Base-by-base conservation (phyloP, 2,329 filamentous ascomycete species). In the Nemania sp. region DNA sequence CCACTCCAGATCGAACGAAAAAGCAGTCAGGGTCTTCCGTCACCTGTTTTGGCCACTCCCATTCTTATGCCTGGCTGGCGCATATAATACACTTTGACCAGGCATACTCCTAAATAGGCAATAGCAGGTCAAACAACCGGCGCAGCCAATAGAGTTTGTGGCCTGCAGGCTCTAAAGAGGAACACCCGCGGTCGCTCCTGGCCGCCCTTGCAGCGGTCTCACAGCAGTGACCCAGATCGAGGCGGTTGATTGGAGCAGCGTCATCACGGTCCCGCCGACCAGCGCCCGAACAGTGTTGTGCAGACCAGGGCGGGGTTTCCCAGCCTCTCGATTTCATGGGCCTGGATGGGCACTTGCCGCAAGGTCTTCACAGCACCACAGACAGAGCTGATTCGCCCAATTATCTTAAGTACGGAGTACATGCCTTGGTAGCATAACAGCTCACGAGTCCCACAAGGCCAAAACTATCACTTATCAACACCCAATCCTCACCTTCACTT, bases 321-420 rank as follows among this genome's bases (percentile, higher is more conserved):
- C 65, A 66, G 56, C 65, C 64, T 66, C 65, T 68, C 56, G 54
- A 66, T 66, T 68, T 68, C 56, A 19, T 8, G 4, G 41, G 31
- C 36, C 51, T 52, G 41, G 11, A 20, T 11, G 4, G 5, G 11
- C 28, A 4, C 28, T 31, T 28, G 26, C 26, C 6, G 11, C 26
- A 28, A 9, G 9, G 9, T 14, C 11, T 31, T 14, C n/a, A 31
- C 5, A 5, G 28, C n/a, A 31, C 28, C n/a, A n/a, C n/a, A n/a
- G n/a, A n/a, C n/a, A n/a, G n/a, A n/a, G n/a, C n/a, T n/a, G n/a
- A n/a, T n/a, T n/a, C n/a, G n/a, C n/a, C n/a, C n/a, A n/a, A n/a
- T n/a, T n/a, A n/a, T n/a, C n/a, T n/a, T n/a, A n/a, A n/a, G n/a
- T n/a, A n/a, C n/a, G n/a, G n/a, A n/a, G n/a, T n/a, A n/a, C n/a